A percentile compares a stretch with the other conserved stretches of the same genome.
Evolutionary conservation across 805 yeast genomes (phyloP).

Genomic region (Nakazawaea pomicola): DNA sequence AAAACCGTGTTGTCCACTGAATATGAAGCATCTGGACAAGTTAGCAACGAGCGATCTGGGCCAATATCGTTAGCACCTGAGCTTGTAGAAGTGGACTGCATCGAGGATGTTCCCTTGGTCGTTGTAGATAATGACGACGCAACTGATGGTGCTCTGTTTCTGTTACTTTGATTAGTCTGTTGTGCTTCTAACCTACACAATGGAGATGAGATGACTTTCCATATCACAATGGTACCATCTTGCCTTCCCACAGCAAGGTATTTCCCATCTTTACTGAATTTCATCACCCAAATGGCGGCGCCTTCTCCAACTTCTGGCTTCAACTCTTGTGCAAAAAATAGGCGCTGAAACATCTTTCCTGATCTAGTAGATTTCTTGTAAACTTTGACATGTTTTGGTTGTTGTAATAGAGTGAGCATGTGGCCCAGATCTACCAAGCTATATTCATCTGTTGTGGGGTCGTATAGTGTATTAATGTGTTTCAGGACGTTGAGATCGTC

Average conservation of each 20-base stretch:
- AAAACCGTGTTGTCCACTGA: conserved; percentile 23
- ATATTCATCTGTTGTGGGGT: conserved; percentile 1
- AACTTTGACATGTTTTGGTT: conserved; percentile 53
- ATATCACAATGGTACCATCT: conserved; percentile 60
- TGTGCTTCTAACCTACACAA: conserved; percentile 41
- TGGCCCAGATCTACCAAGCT: conserved; percentile 12
- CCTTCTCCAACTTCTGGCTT: conserved; percentile 17
- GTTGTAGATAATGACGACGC: conserved; percentile 6
- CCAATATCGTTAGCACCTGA: conserved; percentile 6
- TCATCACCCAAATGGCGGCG: conserved; percentile 63
- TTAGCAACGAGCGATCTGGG: conserved; percentile 9
- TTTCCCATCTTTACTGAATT: conserved; percentile 76
- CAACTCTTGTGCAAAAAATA: conserved; percentile 66
- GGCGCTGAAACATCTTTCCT: conserved; percentile 40
- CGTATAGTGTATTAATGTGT: conserved; percentile 4
- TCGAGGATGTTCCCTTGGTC: conserved; percentile 9
- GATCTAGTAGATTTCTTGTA: conserved; percentile 41
- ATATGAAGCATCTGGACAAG: conserved; percentile 11
- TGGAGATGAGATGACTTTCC: conserved; percentile 78
- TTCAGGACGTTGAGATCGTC: conserved; percentile 3
- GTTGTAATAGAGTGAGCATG: conserved; percentile 34
- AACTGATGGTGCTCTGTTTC: conserved; percentile 7
- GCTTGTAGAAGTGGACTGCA: conserved; percentile 2
- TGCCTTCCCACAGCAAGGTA: conserved; percentile 82
- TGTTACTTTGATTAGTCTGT: neutral